A percentile compares a stretch with the other conserved stretches of the same genome.
Conservation (phyloP, 768 basidiomycete genomes). For the Suillus paluster region DNA sequence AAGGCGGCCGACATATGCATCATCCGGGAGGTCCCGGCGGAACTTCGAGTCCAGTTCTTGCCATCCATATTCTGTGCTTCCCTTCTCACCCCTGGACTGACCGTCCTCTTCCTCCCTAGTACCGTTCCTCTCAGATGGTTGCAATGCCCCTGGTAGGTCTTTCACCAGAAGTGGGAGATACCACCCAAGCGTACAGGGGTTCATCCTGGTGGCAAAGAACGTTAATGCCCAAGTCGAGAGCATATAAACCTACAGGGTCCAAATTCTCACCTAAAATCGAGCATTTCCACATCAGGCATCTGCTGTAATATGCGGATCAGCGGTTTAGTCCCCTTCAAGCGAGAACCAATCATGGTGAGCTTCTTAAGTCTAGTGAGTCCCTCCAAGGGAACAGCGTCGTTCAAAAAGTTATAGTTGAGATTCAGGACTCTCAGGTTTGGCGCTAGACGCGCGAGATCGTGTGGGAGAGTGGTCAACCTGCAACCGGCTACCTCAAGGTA, state of each 20-base stretch:
- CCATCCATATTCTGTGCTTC: constrained; percentile 51
- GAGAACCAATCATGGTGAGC: constrained; percentile 84
- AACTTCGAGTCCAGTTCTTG: constrained; percentile 82
- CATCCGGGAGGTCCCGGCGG: constrained; percentile 89
- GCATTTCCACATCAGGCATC: constrained; percentile 82
- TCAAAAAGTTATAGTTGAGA: constrained; percentile 96
- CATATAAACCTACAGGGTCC: background rate
- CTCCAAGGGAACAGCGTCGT: constrained; percentile 67
- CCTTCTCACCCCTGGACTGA: constrained; percentile 36
- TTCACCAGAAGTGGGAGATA: constrained; percentile 87
- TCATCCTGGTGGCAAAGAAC: constrained; percentile 63
- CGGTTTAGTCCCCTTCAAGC: constrained; percentile 74
- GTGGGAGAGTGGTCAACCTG: constrained; percentile 76
- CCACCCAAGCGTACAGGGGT: constrained; percentile 95
- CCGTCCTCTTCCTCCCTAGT: constrained; percentile 29
- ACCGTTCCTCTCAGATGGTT: constrained; percentile 53
- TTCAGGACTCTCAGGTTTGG: constrained; percentile 93
- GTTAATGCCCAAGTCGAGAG: too few relatives aligned
- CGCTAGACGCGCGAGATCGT: constrained; percentile 60
- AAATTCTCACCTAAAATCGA: constrained; percentile 82
- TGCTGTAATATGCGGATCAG: constrained; percentile 73
- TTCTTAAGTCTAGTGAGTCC: constrained; percentile 80
- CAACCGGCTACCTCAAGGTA: constrained; percentile 94
- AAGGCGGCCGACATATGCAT: constrained; percentile 82
- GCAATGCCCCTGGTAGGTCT: constrained; percentile 67